Evolutionary conservation across 441 rosid species (phyloP).

Genomic region (Jatropha multifida): DNA sequence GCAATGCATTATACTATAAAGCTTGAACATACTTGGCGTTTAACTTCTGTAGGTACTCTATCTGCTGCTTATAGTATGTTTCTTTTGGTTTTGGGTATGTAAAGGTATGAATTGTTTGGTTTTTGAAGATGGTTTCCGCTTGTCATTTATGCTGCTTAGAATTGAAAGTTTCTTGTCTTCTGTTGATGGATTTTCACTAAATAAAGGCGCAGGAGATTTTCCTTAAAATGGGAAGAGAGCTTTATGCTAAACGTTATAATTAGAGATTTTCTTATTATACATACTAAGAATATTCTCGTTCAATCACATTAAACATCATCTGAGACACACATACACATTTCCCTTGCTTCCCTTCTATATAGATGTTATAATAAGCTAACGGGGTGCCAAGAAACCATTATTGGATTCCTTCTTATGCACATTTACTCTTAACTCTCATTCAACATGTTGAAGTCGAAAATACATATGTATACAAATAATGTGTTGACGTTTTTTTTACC

Average conservation of each 20-base stretch:
- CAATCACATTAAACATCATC: neutral
- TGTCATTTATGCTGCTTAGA: neutral
- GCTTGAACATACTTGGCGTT: neutral
- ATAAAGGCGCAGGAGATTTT: neutral
- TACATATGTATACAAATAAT: neutral
- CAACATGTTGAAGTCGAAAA: neutral
- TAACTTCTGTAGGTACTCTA: neutral
- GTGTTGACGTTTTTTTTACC: neutral
- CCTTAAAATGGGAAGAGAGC: neutral
- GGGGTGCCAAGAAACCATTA: neutral
- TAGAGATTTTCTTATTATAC: neutral
- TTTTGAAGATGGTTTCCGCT: neutral
- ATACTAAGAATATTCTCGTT: neutral
- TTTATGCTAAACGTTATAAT: neutral
- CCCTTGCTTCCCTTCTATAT: neutral
- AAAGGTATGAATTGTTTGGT: neutral
- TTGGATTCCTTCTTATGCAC: neutral
- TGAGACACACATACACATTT: neutral
- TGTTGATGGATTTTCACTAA: neutral
- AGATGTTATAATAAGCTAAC: neutral
- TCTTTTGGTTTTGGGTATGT: neutral
- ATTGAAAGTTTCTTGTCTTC: neutral
- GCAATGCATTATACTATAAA: neutral
- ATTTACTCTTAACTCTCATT: neutral
- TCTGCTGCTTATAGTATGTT: neutral